phyloP scores from a whole-genome alignment of 1,139 yeast genomes.

The Pichia sp. region DNA sequence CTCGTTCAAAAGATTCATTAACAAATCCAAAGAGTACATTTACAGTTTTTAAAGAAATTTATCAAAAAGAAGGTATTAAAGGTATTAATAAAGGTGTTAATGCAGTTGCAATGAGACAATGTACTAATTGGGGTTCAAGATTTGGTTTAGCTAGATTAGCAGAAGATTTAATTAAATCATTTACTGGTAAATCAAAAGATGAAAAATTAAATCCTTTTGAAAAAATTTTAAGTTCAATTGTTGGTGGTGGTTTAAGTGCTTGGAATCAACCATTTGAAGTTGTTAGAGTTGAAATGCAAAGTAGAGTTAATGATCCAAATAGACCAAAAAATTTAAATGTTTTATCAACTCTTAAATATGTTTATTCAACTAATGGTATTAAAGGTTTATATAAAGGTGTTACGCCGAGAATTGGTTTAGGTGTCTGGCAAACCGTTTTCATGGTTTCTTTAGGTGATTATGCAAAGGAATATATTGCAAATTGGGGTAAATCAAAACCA shows the following conservation, averaged over 20 bases:
- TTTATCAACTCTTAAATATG: conserved; percentile 70
- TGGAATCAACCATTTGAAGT: conserved; percentile 99
- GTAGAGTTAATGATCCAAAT: conserved; percentile 84
- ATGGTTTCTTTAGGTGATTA: conserved; percentile 99
- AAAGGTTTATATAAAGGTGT: conserved; percentile 95
- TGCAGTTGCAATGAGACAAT: conserved; percentile 98
- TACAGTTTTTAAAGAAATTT: conserved; percentile 81
- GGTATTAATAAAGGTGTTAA: conserved; percentile 98
- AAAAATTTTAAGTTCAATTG: conserved; percentile 76
- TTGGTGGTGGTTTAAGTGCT: conserved; percentile 96
- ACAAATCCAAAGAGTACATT: conserved; percentile 74
- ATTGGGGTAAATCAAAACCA: conserved; percentile 25
- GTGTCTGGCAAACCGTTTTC: conserved; percentile 97
- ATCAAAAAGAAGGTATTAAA: conserved; percentile 74
- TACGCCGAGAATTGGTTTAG: conserved; percentile 91
- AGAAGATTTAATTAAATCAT: conserved; percentile 69
- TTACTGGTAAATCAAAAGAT: conserved; percentile 47
- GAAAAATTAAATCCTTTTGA: conserved; percentile 67
- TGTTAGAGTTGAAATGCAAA: conserved; percentile 96
- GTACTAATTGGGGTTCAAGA: conserved; percentile 98
- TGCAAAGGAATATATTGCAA: conserved; percentile 60
- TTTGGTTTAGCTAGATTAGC: conserved; percentile 90
- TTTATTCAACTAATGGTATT: conserved; percentile 74
- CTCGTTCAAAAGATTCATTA: conserved; percentile 75
- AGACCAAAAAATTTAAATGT: conserved; percentile 91